Base-by-base conservation (phyloP, 345 rosid genomes). In the Salix suchowensis region DNA sequence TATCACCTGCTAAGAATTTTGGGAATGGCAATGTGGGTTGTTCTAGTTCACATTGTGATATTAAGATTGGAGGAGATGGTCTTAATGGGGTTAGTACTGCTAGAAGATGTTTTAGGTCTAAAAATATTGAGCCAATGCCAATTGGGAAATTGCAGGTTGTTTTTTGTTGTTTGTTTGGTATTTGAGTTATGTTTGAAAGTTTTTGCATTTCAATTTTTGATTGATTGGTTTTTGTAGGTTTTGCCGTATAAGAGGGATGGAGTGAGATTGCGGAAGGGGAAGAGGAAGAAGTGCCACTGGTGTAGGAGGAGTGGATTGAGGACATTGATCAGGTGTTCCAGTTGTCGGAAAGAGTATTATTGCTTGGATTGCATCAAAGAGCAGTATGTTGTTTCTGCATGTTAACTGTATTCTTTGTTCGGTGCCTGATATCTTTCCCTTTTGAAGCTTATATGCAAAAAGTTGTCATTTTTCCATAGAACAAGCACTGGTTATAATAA, bases 241-340 rank as follows among this genome's bases (percentile, higher is more conserved):
- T 21, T 64, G 73, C 96, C 92, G 12, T 88, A 75, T 79, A 89
- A 84, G 85, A 90, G 82, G 75, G 79, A 87, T 74, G 73, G 83
- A 77, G 85, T 83, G 83, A 87, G 77, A 84, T 77, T 86, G 68
- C 87, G 84, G 85, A 84, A 83, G 76, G 86, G 84, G 76, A 88
- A 87, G 85, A 90, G 88, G 85, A 90, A 85, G 89, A 46, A 46
- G 52, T 96, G 99, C 37, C 99, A 96, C 74, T 89, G 91, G 97
- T 96, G 99, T 85, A 85, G 88, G 84, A 46, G 14, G 11, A 88
- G 85, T 50, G 83, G 86, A 36, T 77, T 83, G 78, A 77, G 46
- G 84, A 76, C 77, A 76, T 84, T 96, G 89, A 80, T 92, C 65
- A 78, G 83, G 80, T 93, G 99, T 84, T 84, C 86, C 1, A 92